Percentiles rank a stretch among this genome's conserved stretches.
phyloP scores from a whole-genome alignment of 192 early-diverging fungal genomes.

The Entomortierella lignicola region DNA sequence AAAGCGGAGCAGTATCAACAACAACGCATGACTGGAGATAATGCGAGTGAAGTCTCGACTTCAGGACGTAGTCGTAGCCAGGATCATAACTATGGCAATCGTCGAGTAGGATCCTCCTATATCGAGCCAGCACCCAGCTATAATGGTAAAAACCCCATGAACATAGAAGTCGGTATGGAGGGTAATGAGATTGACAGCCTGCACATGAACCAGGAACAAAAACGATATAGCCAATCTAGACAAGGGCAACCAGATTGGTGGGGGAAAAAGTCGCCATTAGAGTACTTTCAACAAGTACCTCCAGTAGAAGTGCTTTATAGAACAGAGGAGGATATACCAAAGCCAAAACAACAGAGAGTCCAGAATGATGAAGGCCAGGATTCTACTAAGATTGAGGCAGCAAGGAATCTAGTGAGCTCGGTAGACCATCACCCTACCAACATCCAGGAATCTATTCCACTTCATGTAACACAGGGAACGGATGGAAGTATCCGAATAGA shows the following conservation, averaged over 20 bases:
- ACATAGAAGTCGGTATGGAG: neutral
- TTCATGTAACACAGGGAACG: neutral
- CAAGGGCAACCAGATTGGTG: constrained; percentile 31
- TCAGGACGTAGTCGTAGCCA: neutral
- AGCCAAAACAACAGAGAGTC: neutral
- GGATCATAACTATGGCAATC: neutral
- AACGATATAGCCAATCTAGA: neutral
- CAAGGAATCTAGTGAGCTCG: too few species aligned
- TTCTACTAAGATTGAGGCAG: too few species aligned
- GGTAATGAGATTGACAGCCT: neutral
- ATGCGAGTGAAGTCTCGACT: neutral
- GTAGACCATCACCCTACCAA: too few species aligned
- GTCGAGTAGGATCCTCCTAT: neutral
- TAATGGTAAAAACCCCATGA: neutral
- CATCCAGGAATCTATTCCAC: too few species aligned
- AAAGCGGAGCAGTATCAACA: constrained; percentile 10
- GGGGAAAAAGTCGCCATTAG: constrained; percentile 26
- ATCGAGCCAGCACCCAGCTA: neutral
- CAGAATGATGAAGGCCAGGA: neutral
- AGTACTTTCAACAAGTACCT: constrained; percentile 29
- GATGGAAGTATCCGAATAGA: neutral
- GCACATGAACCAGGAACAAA: constrained; percentile 4
- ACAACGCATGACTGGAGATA: constrained; percentile 17
- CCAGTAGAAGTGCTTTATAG: constrained; percentile 9
- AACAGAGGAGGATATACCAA: neutral